Base-by-base conservation (phyloP, 306 rosid species). In the Cucumis sativus region DNA sequence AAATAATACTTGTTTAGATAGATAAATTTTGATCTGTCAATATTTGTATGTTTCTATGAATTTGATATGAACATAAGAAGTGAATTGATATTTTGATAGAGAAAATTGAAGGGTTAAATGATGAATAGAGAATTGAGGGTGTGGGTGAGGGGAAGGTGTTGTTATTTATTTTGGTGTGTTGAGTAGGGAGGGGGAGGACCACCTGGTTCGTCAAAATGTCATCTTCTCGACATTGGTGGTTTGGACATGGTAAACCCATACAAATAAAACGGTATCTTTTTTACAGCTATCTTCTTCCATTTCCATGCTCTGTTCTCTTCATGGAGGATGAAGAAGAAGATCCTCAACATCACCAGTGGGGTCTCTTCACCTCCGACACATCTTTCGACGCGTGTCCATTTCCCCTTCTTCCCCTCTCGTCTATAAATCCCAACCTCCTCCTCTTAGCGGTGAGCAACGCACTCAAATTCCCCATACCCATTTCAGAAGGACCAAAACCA, bases 331-430 rank as follows among this genome's bases (percentile, higher is more conserved):
- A 62, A 17, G 41, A 30, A 17, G n/a, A 14, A 62, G 43, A 30
- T 30, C 43, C 7, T 28, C 67, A 15, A 28, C 41, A 35, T 35
- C 47, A 9, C 10, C 23, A 17, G 20, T 64, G 70, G 49, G 25
- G 49, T 37, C 51, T 63, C 43, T 63, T 11, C 18, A 40, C 30
- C 52, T 1, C 54, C 54, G 1, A 20, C 55, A 20, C 35, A 40
- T 43, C 74, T 68, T 21, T 8, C 55, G 75, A 70, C 75, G 57
- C 75, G 75, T 70, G 75, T 70, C 75, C 7, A 20, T 21, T 70
- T 30, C 37, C 7, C 55, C n/a, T 33, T 33, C 18, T 70, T 45
- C 40, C 20, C 5, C 0, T 45, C 13, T 43, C 54, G 21, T 45
- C 57, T 70, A 45, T 70, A 70, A 70, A 70, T 70, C 7, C 40